These are phyloP conservation scores for Amanita rimosa DNA, from an alignment of 768 basidiomycete genomes.

Conservation along the genomic window DNA sequence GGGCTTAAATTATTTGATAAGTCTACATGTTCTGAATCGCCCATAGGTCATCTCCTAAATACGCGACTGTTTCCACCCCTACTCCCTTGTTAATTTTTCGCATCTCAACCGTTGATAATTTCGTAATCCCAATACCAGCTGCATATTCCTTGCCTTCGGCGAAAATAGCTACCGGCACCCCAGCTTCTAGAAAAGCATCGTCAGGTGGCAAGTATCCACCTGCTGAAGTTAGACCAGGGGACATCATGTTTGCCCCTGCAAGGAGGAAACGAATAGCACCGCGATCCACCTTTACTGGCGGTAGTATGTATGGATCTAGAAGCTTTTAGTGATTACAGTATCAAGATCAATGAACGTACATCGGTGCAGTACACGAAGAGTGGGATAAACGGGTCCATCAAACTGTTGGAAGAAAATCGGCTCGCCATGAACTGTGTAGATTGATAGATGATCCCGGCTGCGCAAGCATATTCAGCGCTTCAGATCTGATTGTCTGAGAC, in stretches of 20 bases:
- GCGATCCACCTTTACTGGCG: slow-evolving; percentile 83
- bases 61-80: slow-evolving; percentile 78
- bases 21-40: slow-evolving; percentile 41
- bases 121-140: slow-evolving; percentile 76
- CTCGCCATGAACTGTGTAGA: slow-evolving; percentile 80
- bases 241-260: slow-evolving; percentile 93
- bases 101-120: slow-evolving; percentile 83
- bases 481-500: neutral
- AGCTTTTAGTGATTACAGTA: slow-evolving; percentile 1
- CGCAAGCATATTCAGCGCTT: slow-evolving; percentile 16
- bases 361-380: slow-evolving; percentile 81
- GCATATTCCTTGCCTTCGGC: slow-evolving; percentile 97
- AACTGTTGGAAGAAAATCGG: slow-evolving; percentile 95
- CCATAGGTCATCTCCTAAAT: slow-evolving; percentile 89
- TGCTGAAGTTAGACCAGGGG: slow-evolving; percentile 87
- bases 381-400: slow-evolving; percentile 88
- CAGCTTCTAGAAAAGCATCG: slow-evolving; percentile 53
- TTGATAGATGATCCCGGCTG: slow-evolving; percentile 92
- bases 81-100: slow-evolving; percentile 81
- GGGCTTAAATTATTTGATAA: no score
- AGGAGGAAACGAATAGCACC: slow-evolving; percentile 97
- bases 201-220: slow-evolving; percentile 81
- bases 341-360: slow-evolving; percentile 38
- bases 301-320: slow-evolving; percentile 84
- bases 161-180: slow-evolving; percentile 77